A percentile compares a stretch with the other conserved stretches of the same genome.
These are phyloP conservation scores for Rubia yunnanensis DNA, from an alignment of 257 asterid genomes.

Conservation along the genomic window DNA sequence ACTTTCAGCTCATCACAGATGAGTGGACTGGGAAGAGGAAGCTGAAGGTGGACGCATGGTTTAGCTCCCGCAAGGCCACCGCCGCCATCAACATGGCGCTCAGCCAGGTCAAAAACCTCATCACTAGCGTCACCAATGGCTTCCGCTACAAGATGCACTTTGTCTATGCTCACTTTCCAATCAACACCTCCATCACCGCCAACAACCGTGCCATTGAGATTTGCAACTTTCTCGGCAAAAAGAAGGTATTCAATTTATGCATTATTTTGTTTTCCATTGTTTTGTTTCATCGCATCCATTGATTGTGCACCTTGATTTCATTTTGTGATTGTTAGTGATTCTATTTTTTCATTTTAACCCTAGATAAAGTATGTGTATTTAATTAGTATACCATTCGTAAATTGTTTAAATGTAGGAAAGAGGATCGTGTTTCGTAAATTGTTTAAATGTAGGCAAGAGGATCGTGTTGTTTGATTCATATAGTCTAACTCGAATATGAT, in stretches of 20 bases:
- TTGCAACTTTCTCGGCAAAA: slow-evolving; percentile 82
- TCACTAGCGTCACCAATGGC: slow-evolving; percentile 68
- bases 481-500: no score
- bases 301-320: no score
- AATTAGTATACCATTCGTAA: no score
- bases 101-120: slow-evolving; percentile 67
- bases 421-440: no score
- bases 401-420: no score
- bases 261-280: no score
- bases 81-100: slow-evolving; percentile 81
- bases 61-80: slow-evolving; percentile 69
- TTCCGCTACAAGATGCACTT: slow-evolving; percentile 88
- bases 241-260: slow-evolving; percentile 37
- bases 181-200: slow-evolving; percentile 57
- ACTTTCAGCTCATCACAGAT: slow-evolving; percentile 65
- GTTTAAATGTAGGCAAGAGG: no score
- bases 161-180: slow-evolving; percentile 82
- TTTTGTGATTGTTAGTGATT: no score
- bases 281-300: neutral
- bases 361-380: no score
- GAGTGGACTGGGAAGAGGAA: slow-evolving; percentile 58
- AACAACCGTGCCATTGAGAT: slow-evolving; percentile 60
- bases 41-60: slow-evolving; percentile 82
- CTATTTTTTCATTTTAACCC: no score
- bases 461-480: no score